phyloP scores from a whole-genome alignment of 805 yeast genomes.

The Torulaspora gathmanii region DNA sequence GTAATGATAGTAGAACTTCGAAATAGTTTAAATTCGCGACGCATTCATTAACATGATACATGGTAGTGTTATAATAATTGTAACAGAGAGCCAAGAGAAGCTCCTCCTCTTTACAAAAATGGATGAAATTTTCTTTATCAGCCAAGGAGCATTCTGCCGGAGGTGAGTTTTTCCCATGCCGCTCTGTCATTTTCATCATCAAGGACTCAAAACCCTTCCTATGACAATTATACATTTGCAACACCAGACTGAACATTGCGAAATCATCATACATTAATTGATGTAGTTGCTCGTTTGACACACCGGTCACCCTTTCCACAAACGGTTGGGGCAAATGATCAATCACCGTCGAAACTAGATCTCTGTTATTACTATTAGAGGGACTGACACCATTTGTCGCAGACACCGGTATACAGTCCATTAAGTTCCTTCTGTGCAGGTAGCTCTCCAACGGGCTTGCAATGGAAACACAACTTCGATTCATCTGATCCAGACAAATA shows the following conservation, averaged over 20 bases:
- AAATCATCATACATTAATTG: slow-evolving; percentile 19
- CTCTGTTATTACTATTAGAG: slow-evolving; percentile 15
- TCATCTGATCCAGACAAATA: slow-evolving; percentile 24
- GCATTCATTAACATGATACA: slow-evolving; percentile 18
- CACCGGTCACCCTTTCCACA: slow-evolving; percentile 16
- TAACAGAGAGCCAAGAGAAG: slow-evolving; percentile 24
- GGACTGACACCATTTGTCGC: slow-evolving; percentile 6
- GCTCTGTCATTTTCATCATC: slow-evolving; percentile 13
- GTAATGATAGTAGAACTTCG: slow-evolving; percentile 25
- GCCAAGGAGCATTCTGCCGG: slow-evolving; percentile 1
- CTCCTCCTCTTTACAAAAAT: slow-evolving; percentile 24
- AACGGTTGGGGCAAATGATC: slow-evolving; percentile 28
- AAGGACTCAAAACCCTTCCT: slow-evolving; percentile 18
- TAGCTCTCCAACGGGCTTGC: slow-evolving; percentile 28
- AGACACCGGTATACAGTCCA: slow-evolving; percentile 2
- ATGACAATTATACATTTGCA: slow-evolving; percentile 21
- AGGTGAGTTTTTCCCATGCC: not conserved
- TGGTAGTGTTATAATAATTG: slow-evolving; percentile 25
- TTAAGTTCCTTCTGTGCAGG: slow-evolving; percentile 14
- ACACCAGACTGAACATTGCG: slow-evolving; percentile 22
- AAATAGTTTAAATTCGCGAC: slow-evolving; percentile 22
- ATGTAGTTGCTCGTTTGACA: slow-evolving; percentile 14
- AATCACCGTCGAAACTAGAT: slow-evolving; percentile 17
- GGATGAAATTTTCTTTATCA: slow-evolving; percentile 13
- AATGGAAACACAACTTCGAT: slow-evolving; percentile 20